Base-by-base conservation (phyloP, 2,329 filamentous ascomycete species). In the Fusarium agapanthi region DNA sequence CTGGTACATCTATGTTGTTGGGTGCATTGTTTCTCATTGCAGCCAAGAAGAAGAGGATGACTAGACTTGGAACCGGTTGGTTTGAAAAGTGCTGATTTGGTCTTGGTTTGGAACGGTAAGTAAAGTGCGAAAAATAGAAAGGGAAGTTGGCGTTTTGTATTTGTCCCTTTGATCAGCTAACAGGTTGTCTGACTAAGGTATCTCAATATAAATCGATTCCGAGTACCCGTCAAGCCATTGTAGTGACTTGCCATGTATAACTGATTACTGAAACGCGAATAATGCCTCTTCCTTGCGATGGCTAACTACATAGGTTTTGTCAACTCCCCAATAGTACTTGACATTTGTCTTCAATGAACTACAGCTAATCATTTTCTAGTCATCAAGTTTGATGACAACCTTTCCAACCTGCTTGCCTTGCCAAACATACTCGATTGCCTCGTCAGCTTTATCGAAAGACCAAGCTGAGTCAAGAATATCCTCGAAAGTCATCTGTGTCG, bases 341-440 rank as follows among this genome's bases (percentile, higher is more conserved):
- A 9, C 13, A 10, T 40, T 28, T 54, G 24, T 40, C 14, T 40
- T 14, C 8, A 28, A 28, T 18, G 7, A 54, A 28, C 18, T 54
- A 13, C 50, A 28, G 14, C 16, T 5, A 18, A 28, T 7, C 14
- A n/a, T 30, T 30, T 26, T 35, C 32, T 50, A 69, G 20, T 45
- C 37, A 41, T 51, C 43, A 20, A 70, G 37, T 37, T 61, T 59
- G 18, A 80, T 72, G 16, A 84, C 80, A 51, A 85, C 68, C 74
- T 85, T 85, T 20, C 83, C 83, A 58, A 86, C 76, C 64, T 85
- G 82, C n/a, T 78, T 81, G 1, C 83, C 83, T 69, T 83, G 76
- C 80, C 81, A 85, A 24, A 85, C 65, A 72, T 80, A 82, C 54
- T 83, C 75, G 40, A 85, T 70, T 0, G 84, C 83, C 57, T 84